These are phyloP conservation scores for Artomyces pyxidatus DNA, from an alignment of 768 basidiomycete genomes.

Conservation along the genomic window DNA sequence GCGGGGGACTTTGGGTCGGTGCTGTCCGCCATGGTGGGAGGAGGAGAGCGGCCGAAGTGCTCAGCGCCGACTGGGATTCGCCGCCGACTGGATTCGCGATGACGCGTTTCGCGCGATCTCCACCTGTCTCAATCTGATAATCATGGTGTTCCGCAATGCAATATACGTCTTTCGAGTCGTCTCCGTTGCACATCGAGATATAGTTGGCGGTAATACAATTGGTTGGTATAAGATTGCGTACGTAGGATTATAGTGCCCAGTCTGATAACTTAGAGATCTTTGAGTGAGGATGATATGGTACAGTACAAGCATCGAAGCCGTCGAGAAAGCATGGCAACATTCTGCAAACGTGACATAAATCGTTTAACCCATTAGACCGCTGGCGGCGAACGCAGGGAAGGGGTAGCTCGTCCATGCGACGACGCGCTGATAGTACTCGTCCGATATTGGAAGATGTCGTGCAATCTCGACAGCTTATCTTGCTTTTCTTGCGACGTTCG, in stretches of 20 bases:
- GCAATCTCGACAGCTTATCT: conserved; percentile 65
- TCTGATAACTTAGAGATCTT: background rate
- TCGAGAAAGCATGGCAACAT: conserved; percentile 4
- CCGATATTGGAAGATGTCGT: conserved; percentile 79
- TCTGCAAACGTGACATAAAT: background rate
- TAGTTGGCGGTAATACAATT: no score
- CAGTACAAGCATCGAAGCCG: background rate
- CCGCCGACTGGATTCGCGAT: no score
- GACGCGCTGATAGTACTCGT: conserved; percentile 52
- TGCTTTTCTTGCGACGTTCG: conserved; percentile 27
- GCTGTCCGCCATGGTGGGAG: no score
- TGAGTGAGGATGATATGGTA: background rate
- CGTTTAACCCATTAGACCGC: conserved; percentile 5
- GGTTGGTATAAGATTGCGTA: no score
- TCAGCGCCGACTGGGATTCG: no score
- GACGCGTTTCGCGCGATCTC: no score
- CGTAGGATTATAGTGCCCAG: background rate
- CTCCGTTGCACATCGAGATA: no score
- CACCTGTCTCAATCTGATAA: no score
- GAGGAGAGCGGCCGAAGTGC: no score
- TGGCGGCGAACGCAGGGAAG: background rate
- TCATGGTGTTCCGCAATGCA: no score
- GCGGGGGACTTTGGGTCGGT: no score
- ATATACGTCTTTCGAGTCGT: no score
- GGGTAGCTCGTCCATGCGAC: conserved; percentile 22